Base-by-base conservation (phyloP, 176 grass and related monocot species). In the Oryza brachyantha region DNA sequence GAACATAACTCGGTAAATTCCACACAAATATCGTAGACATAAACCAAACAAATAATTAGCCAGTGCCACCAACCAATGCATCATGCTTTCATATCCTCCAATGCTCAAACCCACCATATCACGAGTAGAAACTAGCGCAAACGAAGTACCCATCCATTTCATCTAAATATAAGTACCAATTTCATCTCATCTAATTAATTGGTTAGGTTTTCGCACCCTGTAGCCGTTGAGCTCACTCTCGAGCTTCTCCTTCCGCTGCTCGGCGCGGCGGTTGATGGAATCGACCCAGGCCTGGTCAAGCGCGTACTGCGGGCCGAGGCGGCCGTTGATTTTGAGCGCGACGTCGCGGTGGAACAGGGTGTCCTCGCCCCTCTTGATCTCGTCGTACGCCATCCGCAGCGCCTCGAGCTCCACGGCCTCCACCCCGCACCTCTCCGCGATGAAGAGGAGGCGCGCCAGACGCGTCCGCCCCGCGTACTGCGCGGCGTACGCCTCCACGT, bases 221-320 rank as follows among this genome's bases (percentile, higher is more conserved):
- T 99, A 95, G 7, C 84, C 88, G 57, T 93, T 99, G 88, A 99
- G 92, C 72, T 99, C 96, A 64, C 69, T 91, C 81, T 99, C 96
- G 55, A 99, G 96, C 86, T 99, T 99, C 38, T 99, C 96, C 78
- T 86, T 94, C 52, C 86, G 86, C 55, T 78, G 69, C 3, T 88
- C 88, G 10, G 90, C 88, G 29, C 92, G 87, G 48, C 92, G 90
- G 11, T 70, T 81, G 68, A 93, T 84, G 21, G 16, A 27, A 19
- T 95, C 90, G 17, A 55, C 64, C 96, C 96, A 99, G 0, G 79
- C 58, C 80, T 86, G 84, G 72, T 99, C 96, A 29, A 93, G 24
- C 7, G 22, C 55, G 81, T 91, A 95, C 6, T 71, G 60, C 10
- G 73, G 58, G 8, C 90, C 92, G 13, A 99, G 86, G 16, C 86